These are phyloP conservation scores for Astrothelium subdiscretum DNA, from an alignment of 495 filamentous ascomycete genomes.

Conservation along the genomic window DNA sequence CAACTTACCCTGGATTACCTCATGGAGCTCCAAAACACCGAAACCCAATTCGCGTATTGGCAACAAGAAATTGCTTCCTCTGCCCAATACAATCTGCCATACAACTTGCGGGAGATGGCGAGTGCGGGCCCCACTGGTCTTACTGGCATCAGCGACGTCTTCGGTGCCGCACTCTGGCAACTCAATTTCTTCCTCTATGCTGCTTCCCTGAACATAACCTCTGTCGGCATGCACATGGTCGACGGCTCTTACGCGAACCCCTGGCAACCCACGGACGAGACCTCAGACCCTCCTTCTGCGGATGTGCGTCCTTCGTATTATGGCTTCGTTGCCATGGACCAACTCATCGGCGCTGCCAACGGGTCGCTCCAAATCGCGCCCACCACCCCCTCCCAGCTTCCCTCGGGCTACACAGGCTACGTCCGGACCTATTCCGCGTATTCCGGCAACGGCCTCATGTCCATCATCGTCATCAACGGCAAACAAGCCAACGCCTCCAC, in stretches of 20 bases:
- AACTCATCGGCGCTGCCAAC: conserved; percentile 25
- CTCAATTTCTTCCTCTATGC: conserved; percentile 15
- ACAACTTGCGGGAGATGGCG: conserved; percentile 26
- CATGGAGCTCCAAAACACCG: conserved; percentile 22
- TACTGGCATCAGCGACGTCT: conserved; percentile 15
- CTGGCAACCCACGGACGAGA: conserved; percentile 26
- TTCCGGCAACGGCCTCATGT: conserved; percentile 14
- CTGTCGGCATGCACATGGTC: conserved; percentile 32
- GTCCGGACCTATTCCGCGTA: conserved; percentile 25
- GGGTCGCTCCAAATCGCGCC: conserved; percentile 21
- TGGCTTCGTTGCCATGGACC: conserved; percentile 27
- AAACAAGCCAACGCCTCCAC: conserved; percentile 18
- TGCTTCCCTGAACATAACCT: conserved; percentile 23
- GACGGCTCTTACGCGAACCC: conserved; percentile 26
- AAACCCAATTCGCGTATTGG: conserved; percentile 28
- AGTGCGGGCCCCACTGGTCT: conserved; percentile 25
- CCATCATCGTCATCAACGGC: conserved; percentile 27
- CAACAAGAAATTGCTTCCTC: conserved; percentile 19
- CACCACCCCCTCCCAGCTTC: conserved; percentile 2
- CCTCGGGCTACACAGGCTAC: conserved; percentile 16
- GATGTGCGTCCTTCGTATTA: conserved; percentile 28
- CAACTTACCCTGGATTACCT: conserved; percentile 22
- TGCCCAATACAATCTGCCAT: conserved; percentile 19
- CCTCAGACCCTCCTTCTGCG: conserved; percentile 13
- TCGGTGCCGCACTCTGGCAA: conserved; percentile 14